Base-by-base conservation (phyloP, 2,329 filamentous ascomycete species). In the Aspergillus glaucus region DNA sequence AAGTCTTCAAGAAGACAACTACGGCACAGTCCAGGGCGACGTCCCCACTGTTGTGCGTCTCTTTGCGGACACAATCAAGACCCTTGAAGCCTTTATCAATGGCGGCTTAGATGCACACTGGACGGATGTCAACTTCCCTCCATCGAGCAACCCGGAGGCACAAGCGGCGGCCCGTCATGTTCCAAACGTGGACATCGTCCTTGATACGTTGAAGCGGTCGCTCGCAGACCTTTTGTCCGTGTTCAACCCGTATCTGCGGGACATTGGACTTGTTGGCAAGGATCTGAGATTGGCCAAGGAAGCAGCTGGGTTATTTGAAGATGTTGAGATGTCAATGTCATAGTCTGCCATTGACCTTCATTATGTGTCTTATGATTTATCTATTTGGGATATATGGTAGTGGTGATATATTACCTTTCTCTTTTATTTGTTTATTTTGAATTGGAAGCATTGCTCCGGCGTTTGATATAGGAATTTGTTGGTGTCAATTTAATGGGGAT, bases 1-100 rank as follows among this genome's bases (percentile, higher is more conserved):
- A 53, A 92, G 87, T 66, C 70, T 96, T 47, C 74, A 75, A 3
- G 91, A 97, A 67, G 92, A 97, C 64, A 79, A 79, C 43, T 93
- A 84, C 62, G 92, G 92, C 12, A 87, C 88, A 57, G 92, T 94
- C n/a, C 86, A 94, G 56, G 78, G 83, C 40, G 87, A 93, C 55
- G 82, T 97, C 2, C 81, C 87, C 1, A 72, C 71, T 44, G 84
- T 95, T 49, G 81, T 96, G 45, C 80, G 85, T 43, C 81, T 82
- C 1, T 80, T 94, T 52, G 91, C 88, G 0, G 63, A 65, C 41
- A 82, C 87, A 0, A 83, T 90, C 48, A 77, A 74, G 47, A 82
- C 82, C 55, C 72, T 95, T 3, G 85, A 95, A 60, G 70, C 64
- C 1, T 89, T 94, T 62, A 77, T 82, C 55, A 56, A 69, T 42